phyloP scores from a whole-genome alignment of 108 stramenopile genomes.

The Pseudonitzschia delicatissima region DNA sequence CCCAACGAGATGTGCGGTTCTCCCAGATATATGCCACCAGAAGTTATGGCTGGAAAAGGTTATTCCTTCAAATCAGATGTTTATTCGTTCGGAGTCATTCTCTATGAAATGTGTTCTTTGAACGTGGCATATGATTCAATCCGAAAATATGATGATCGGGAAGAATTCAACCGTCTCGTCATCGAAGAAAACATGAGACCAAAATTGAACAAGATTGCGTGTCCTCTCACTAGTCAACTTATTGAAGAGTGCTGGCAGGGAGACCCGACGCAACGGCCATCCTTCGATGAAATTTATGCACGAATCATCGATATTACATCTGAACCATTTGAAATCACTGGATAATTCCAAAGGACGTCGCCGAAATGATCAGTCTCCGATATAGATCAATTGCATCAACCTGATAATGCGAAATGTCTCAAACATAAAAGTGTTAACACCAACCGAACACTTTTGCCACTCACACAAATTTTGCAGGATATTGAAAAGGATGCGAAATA shows the following conservation, averaged over 20 bases:
- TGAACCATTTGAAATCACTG: too few species aligned
- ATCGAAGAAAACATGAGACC: conserved; percentile 4
- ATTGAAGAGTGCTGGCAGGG: conserved; percentile 29
- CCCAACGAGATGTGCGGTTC: conserved; percentile 30
- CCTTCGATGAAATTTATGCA: conserved; percentile 18
- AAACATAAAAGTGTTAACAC: too few species aligned
- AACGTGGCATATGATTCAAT: conserved; percentile 23
- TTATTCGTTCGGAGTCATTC: conserved; percentile 47
- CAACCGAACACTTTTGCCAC: too few species aligned
- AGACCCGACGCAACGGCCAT: conserved; percentile 17
- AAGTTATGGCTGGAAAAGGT: conserved; percentile 27
- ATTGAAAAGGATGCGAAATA: too few species aligned
- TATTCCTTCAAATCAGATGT: conserved; percentile 45
- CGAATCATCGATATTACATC: background rate
- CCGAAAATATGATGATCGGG: background rate
- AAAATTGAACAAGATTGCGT: conserved; percentile 8
- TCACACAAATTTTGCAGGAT: too few species aligned
- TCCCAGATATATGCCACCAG: conserved; percentile 52
- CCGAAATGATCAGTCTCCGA: too few species aligned
- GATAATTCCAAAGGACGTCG: too few species aligned
- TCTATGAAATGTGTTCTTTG: conserved; percentile 45
- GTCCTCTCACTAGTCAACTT: background rate
- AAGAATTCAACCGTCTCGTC: conserved; percentile 17
- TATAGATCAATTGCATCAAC: too few species aligned
- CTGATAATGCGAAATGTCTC: too few species aligned